Evolutionary conservation across 371 early-diverging fungal species (phyloP).

Genomic region (Batrachochytrium dendrobatidis): DNA sequence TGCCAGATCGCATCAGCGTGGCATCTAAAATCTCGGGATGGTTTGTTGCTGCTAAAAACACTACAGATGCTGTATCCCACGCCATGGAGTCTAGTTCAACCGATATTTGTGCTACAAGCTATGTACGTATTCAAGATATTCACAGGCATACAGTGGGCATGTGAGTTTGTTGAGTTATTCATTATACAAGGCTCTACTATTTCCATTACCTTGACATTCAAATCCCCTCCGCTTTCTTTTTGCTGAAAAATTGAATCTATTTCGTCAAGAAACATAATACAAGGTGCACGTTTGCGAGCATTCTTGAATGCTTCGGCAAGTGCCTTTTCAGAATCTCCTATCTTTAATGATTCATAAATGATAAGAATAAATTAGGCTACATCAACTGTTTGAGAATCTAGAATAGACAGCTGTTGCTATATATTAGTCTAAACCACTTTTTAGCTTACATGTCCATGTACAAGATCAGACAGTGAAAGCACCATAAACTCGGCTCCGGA

Average conservation of each 20-base stretch:
- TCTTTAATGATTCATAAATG: slow-evolving; percentile 11
- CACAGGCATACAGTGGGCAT: neutral
- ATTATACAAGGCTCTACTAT: too few species aligned
- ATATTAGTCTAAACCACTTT: too few species aligned
- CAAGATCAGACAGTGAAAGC: slow-evolving; percentile 16
- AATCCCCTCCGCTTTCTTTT: slow-evolving; percentile 51
- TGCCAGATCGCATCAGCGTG: slow-evolving; percentile 68
- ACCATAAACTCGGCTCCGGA: slow-evolving; percentile 20
- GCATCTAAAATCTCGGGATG: slow-evolving; percentile 73
- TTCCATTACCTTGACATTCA: slow-evolving; percentile 31
- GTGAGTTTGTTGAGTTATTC: too few species aligned
- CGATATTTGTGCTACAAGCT: slow-evolving; percentile 64
- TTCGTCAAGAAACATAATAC: slow-evolving; percentile 46
- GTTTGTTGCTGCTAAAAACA: slow-evolving; percentile 85
- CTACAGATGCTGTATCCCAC: slow-evolving; percentile 29
- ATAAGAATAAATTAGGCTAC: neutral
- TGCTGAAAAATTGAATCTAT: slow-evolving; percentile 69
- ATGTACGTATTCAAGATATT: neutral
- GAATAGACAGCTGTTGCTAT: too few species aligned
- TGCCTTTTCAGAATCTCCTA: slow-evolving; percentile 36
- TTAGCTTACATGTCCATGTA: slow-evolving; percentile 29
- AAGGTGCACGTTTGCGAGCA: slow-evolving; percentile 36
- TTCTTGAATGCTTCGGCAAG: slow-evolving; percentile 20
- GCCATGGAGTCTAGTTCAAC: slow-evolving; percentile 72
- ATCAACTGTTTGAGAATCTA: neutral